Base-by-base conservation (phyloP, 2,329 filamentous ascomycete genomes). In the Tetracladium maxilliforme region DNA sequence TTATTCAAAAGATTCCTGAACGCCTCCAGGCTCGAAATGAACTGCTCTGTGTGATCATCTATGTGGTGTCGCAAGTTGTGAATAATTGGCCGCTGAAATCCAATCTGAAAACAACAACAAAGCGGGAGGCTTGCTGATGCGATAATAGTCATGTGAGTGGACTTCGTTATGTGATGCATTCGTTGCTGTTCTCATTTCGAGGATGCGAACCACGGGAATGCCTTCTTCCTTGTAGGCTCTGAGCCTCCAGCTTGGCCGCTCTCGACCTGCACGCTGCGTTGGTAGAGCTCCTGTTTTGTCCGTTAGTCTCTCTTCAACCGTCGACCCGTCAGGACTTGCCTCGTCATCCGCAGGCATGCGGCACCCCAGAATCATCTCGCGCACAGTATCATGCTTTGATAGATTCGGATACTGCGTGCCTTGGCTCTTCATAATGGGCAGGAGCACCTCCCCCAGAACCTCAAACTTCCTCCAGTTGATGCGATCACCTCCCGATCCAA, bases 381-480 rank as follows among this genome's bases (percentile, higher is more conserved):
- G 64, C 5, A 80, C 69, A 26, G 67, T 61, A 30, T 87, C 76
- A 39, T 78, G 74, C 40, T 64, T 73, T 17, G 59, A 56, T 33
- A 87, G 56, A 33, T 74, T 77, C 14, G 71, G 68, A 40, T 94
- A 94, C 5, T 83, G 74, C 24, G 72, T 72, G 27, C 80, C 79
- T 50, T 95, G 86, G 41, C 87, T 93, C 51, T 76, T 78, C 66
- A 94, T 92, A 27, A 98, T 74, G 3, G 82, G 78, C 31, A 94
- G 61, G 26, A 95, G 66, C 5, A 94, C 80, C 39, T 95, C 87
- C 6, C 86, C 86, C 51, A 95, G 73, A 16, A 98, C 77, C 49
- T 95, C 87, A 41, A 95, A 98, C 47, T 98, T 98, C 51, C 78
- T 84, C 90, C 90, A 98, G 47, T 95, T 95, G 45, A 98, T 81